These are phyloP conservation scores for Nepenthes mirabilis DNA, from an alignment of 148 eudicot genomes.

Conservation along the genomic window DNA sequence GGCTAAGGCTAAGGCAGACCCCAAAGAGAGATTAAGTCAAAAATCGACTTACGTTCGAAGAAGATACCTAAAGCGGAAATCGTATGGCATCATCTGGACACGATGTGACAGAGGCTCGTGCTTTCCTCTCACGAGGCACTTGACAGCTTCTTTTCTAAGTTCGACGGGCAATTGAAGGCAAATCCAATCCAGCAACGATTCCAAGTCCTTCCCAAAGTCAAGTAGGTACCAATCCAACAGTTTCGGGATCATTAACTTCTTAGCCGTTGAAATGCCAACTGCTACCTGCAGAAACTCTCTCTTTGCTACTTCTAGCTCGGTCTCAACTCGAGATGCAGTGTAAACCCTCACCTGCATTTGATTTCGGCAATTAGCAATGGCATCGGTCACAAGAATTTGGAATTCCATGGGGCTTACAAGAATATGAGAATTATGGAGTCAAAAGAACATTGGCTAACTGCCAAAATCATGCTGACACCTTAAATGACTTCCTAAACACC, in stretches of 20 bases:
- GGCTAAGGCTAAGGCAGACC: too few relatives aligned
- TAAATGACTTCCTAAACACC: too few relatives aligned
- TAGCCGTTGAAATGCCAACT: constrained; percentile 36
- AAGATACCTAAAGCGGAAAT: constrained; percentile 78
- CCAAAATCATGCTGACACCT: too few relatives aligned
- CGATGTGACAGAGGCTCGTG: constrained; percentile 37
- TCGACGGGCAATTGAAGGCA: constrained; percentile 70
- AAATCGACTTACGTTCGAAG: constrained; percentile 16
- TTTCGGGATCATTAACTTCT: constrained; percentile 64
- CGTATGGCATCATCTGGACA: constrained; percentile 49
- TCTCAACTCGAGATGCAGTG: constrained; percentile 60
- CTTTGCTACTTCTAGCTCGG: constrained; percentile 66
- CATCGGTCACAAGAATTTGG: too few relatives aligned
- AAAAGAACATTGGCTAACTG: too few relatives aligned
- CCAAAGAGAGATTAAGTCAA: too few relatives aligned
- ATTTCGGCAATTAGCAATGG: too few relatives aligned
- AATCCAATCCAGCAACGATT: constrained; percentile 75
- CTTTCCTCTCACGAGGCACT: constrained; percentile 40
- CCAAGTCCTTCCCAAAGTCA: constrained; percentile 88
- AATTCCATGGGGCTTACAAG: too few relatives aligned
- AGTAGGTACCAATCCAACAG: constrained; percentile 76
- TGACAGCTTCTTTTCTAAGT: constrained; percentile 39
- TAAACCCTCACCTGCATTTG: constrained; percentile 60
- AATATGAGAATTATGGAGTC: too few relatives aligned
- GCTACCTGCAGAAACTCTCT: constrained; percentile 74